Conservation (phyloP, 306 rosid genomes). For the Senna tora region DNA sequence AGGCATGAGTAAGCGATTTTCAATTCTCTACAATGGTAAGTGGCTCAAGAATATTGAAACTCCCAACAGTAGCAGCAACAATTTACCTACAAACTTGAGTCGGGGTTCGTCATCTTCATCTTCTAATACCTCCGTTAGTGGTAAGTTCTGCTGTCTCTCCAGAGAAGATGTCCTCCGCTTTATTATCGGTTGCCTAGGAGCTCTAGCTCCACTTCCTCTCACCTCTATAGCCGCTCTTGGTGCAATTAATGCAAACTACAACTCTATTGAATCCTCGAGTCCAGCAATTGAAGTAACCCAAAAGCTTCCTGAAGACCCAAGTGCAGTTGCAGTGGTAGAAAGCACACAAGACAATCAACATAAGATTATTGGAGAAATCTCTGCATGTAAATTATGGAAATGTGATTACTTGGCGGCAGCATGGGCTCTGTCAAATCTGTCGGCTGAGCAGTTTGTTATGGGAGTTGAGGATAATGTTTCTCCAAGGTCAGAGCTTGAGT, state of each 20-base stretch:
- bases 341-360: slow-evolving; percentile 45
- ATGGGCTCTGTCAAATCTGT: slow-evolving; percentile 90
- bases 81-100: slow-evolving; percentile 49
- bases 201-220: slow-evolving; percentile 94
- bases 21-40: slow-evolving; percentile 82
- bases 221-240: slow-evolving; percentile 78
- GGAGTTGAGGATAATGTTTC: slow-evolving; percentile 87
- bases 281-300: slow-evolving; percentile 67
- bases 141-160: slow-evolving; percentile 86
- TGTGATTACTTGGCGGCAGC: slow-evolving; percentile 88
- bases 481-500: slow-evolving; percentile 50
- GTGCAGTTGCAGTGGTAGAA: slow-evolving; percentile 83
- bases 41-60: slow-evolving; percentile 83
- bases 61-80: slow-evolving; percentile 60
- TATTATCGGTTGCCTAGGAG: slow-evolving; percentile 94
- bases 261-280: slow-evolving; percentile 63
- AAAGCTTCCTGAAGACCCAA: slow-evolving; percentile 75
- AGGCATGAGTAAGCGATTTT: slow-evolving; percentile 98
- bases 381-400: slow-evolving; percentile 92
- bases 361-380: slow-evolving; percentile 92
- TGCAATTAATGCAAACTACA: slow-evolving; percentile 73
- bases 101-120: slow-evolving; percentile 68
- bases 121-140: slow-evolving; percentile 45
- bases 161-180: slow-evolving; percentile 98
- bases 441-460: slow-evolving; percentile 96